These are phyloP conservation scores for Tetrahymena borealis DNA, from an alignment of 73 alveolate genomes.

Conservation along the genomic window DNA sequence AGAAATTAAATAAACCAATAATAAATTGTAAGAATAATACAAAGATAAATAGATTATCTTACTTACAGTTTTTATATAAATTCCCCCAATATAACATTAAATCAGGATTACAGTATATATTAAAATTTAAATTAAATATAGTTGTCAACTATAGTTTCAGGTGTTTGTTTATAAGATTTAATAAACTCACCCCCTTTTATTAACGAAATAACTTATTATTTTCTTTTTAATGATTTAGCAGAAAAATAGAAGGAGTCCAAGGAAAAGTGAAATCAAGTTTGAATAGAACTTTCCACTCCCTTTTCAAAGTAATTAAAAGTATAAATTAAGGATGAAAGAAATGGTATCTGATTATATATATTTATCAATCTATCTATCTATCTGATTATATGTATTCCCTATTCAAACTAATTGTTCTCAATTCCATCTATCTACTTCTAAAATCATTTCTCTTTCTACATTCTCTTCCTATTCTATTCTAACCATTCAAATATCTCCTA, in stretches of 20 bases:
- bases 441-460: background rate
- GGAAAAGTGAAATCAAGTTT: background rate
- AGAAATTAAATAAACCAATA: no score
- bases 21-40: no score
- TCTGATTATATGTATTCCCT: background rate
- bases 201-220: no score
- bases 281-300: background rate
- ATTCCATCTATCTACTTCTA: background rate
- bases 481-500: background rate
- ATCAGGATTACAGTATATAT: no score
- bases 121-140: no score
- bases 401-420: background rate
- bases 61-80: no score
- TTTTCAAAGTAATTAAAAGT: background rate
- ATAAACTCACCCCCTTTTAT: no score
- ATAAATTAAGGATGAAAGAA: background rate
- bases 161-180: no score
- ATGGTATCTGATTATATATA: background rate
- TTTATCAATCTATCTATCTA: background rate
- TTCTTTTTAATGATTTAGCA: no score
- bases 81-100: no score
- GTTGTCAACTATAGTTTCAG: no score
- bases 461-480: background rate
- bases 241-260: background rate
- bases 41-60: no score